phyloP scores from a whole-genome alignment of 1,139 yeast genomes.

The Pichia sp. region DNA sequence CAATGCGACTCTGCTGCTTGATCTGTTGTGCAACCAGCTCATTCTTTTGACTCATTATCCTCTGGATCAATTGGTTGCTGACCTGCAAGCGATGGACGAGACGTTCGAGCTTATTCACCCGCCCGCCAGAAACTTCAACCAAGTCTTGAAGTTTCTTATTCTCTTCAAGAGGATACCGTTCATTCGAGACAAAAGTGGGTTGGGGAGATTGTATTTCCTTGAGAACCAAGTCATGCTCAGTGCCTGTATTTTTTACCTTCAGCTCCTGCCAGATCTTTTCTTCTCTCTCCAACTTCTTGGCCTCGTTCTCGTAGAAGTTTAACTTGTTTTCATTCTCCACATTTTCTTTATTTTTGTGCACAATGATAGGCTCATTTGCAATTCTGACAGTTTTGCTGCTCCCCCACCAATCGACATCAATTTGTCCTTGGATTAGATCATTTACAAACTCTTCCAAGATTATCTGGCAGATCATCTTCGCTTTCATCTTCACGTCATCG shows the following conservation, averaged over 20 bases:
- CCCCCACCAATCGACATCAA: slow-evolving; percentile 67
- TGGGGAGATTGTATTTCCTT: not conserved
- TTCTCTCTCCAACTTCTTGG: slow-evolving; percentile 43
- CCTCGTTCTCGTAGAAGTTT: slow-evolving; percentile 42
- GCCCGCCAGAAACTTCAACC: not conserved
- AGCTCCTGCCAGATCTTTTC: slow-evolving; percentile 28
- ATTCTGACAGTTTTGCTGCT: slow-evolving; percentile 7
- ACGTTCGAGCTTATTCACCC: slow-evolving; percentile 10
- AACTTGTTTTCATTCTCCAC: slow-evolving; percentile 45
- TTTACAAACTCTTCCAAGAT: slow-evolving; percentile 61
- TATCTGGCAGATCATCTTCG: slow-evolving; percentile 43
- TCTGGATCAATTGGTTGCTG: slow-evolving; percentile 7
- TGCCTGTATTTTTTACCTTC: not conserved
- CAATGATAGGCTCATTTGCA: slow-evolving; percentile 25
- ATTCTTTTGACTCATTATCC: slow-evolving; percentile 7
- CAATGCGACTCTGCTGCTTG: slow-evolving; percentile 17
- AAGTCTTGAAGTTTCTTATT: not conserved
- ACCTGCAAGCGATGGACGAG: slow-evolving; percentile 7
- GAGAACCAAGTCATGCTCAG: slow-evolving; percentile 2
- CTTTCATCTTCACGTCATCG: slow-evolving; percentile 21
- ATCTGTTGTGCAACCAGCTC: slow-evolving; percentile 13
- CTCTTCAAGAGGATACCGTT: not conserved
- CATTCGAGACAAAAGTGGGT: not conserved
- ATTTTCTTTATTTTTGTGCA: slow-evolving; percentile 57
- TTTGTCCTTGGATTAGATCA: slow-evolving; percentile 55